phyloP scores from a whole-genome alignment of 2,329 filamentous ascomycete genomes.

The Cryoendolithus antarcticus region DNA sequence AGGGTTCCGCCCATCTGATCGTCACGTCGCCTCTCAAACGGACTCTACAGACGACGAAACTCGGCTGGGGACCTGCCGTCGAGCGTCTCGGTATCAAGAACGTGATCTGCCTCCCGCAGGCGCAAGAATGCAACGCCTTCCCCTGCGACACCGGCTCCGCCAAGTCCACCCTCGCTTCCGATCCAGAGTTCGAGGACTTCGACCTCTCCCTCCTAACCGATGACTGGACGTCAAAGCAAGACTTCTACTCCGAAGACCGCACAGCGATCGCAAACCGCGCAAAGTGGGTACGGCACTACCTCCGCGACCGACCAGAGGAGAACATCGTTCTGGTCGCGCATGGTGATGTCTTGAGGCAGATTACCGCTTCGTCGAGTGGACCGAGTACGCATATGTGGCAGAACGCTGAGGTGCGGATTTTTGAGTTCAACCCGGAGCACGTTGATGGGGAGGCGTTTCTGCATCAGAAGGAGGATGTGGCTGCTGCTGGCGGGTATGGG shows the following conservation, averaged over 20 bases:
- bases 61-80: conserved; percentile 18
- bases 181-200: conserved; percentile 16
- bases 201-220: conserved; percentile 15
- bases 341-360: conserved; percentile 20
- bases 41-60: conserved; percentile 21
- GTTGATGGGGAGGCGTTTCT: conserved; percentile 19
- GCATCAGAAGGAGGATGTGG: conserved; percentile 15
- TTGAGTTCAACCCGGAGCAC: conserved; percentile 14
- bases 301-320: conserved; percentile 20
- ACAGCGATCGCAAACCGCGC: conserved; percentile 13
- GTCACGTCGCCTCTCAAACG: conserved; percentile 20
- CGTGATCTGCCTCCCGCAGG: conserved; percentile 19
- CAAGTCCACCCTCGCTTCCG: conserved; percentile 9
- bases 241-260: conserved; percentile 16
- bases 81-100: conserved; percentile 15
- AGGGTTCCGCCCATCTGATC: conserved; percentile 17
- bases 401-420: conserved; percentile 20
- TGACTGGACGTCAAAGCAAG: conserved; percentile 21
- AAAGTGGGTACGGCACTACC: conserved; percentile 18
- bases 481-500: conserved; percentile 21
- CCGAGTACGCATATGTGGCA: conserved; percentile 18
- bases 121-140: conserved; percentile 22
- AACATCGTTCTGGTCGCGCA: conserved; percentile 23
- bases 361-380: conserved; percentile 14
- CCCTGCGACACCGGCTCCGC: conserved; percentile 21